A percentile compares a stretch with the other conserved stretches of the same genome.
Evolutionary conservation across 2,329 filamentous ascomycete species (phyloP).

Genomic region (Aspergillus arachidicola): DNA sequence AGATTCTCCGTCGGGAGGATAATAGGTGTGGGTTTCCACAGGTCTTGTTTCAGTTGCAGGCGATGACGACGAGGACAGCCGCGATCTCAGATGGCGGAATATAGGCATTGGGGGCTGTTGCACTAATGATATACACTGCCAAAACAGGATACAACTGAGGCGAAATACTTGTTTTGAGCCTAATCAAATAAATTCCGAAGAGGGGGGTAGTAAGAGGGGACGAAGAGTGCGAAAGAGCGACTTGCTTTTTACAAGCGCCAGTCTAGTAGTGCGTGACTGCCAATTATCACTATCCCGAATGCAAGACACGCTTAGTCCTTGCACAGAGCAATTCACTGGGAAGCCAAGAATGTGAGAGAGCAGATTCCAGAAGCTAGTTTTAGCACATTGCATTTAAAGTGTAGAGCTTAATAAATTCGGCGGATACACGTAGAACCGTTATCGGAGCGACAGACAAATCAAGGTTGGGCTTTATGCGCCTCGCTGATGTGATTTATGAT

Average conservation of each 20-base stretch:
- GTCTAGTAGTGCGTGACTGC: background rate
- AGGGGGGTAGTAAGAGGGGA: background rate
- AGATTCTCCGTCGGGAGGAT: background rate
- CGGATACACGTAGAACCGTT: constrained; percentile 10
- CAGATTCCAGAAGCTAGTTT: constrained; percentile 2
- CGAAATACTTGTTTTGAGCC: background rate
- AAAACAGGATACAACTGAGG: background rate
- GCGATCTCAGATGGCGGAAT: constrained; percentile 2
- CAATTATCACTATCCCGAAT: constrained; percentile 1
- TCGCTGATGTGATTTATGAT: background rate
- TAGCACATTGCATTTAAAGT: background rate
- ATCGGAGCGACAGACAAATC: background rate
- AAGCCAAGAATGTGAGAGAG: background rate
- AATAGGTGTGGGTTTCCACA: background rate
- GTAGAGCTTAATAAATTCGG: constrained; percentile 8
- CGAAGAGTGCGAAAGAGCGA: background rate
- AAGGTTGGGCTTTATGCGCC: background rate
- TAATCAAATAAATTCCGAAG: background rate
- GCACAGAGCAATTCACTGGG: background rate
- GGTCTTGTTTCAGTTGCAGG: background rate
- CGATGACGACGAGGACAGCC: constrained; percentile 4
- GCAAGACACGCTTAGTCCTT: background rate
- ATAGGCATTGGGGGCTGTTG: constrained; percentile 6
- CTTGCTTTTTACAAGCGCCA: background rate
- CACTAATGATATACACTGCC: background rate